Conservation (phyloP, 139 green algal genomes). For the Chlorella ohadii region DNA sequence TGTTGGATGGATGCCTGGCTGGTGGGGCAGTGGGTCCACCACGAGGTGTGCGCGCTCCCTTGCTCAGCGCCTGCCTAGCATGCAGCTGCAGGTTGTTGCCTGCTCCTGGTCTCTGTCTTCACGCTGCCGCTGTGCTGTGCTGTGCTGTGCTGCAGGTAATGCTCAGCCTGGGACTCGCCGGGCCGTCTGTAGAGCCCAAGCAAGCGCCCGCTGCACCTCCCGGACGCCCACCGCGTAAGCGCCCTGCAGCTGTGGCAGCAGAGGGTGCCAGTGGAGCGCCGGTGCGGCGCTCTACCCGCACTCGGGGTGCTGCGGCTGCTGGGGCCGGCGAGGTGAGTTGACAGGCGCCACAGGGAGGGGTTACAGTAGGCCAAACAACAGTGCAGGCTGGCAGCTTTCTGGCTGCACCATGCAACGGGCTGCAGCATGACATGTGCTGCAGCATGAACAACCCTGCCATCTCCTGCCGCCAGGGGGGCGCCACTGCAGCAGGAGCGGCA, state of each 20-base stretch:
- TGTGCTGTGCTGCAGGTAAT: slow-evolving; percentile 1
- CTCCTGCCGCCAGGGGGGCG: background rate
- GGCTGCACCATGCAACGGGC: too few relatives aligned
- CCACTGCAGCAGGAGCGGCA: background rate
- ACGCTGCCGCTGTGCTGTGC: background rate
- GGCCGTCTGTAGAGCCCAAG: background rate
- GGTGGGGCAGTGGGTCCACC: too few relatives aligned
- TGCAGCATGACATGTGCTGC: background rate
- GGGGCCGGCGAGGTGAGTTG: background rate
- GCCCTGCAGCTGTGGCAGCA: background rate
- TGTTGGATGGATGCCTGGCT: too few relatives aligned
- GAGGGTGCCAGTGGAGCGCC: background rate
- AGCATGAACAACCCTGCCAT: background rate
- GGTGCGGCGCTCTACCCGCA: background rate
- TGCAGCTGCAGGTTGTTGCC: too few relatives aligned
- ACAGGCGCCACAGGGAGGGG: too few relatives aligned
- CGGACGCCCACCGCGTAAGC: background rate
- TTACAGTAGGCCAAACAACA: too few relatives aligned
- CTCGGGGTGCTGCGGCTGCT: too few relatives aligned
- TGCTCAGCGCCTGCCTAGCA: background rate
- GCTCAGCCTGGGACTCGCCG: background rate
- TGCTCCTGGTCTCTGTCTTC: too few relatives aligned
- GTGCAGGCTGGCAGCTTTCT: too few relatives aligned
- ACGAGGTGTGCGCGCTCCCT: too few relatives aligned
- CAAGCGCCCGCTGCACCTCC: too few relatives aligned